phyloP scores from a whole-genome alignment of 2,329 filamentous ascomycete genomes.

The Ceratocystis lukuohia region DNA sequence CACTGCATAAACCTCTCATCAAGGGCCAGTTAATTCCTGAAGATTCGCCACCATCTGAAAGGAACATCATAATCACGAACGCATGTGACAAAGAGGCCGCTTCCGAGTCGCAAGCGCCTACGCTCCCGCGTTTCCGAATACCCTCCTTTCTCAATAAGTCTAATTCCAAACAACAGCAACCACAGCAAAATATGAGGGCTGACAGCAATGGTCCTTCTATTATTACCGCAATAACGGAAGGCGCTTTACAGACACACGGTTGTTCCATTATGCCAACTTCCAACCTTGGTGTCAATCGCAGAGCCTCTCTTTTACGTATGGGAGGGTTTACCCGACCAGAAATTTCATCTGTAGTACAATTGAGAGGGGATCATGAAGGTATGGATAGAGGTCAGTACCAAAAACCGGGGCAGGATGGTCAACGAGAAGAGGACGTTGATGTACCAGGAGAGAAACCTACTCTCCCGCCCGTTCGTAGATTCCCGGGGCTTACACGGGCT shows the following conservation, averaged over 20 bases:
- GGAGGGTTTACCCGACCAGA: not conserved
- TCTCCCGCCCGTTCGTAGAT: constrained; percentile 9
- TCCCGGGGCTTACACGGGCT: constrained; percentile 16
- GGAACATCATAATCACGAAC: not conserved
- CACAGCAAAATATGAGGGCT: not conserved
- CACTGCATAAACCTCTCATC: not conserved
- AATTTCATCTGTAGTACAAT: not conserved
- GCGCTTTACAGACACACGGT: not conserved
- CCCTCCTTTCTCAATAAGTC: not conserved
- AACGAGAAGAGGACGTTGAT: not conserved
- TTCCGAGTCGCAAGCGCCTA: not conserved
- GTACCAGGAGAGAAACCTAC: not conserved
- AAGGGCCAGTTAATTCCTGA: not conserved
- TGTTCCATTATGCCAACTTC: not conserved
- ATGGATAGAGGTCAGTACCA: not conserved
- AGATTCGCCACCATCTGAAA: not conserved
- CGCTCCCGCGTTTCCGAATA: not conserved
- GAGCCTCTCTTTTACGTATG: not conserved
- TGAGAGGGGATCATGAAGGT: not conserved
- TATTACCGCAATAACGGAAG: constrained; percentile 2
- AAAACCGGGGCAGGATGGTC: not conserved
- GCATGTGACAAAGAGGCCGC: not conserved
- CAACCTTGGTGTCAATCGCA: not conserved
- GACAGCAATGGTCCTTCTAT: not conserved
- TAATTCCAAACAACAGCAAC: not conserved